Base-by-base conservation (phyloP, 73 alveolate species). In the Paramecium pentaurelia region DNA sequence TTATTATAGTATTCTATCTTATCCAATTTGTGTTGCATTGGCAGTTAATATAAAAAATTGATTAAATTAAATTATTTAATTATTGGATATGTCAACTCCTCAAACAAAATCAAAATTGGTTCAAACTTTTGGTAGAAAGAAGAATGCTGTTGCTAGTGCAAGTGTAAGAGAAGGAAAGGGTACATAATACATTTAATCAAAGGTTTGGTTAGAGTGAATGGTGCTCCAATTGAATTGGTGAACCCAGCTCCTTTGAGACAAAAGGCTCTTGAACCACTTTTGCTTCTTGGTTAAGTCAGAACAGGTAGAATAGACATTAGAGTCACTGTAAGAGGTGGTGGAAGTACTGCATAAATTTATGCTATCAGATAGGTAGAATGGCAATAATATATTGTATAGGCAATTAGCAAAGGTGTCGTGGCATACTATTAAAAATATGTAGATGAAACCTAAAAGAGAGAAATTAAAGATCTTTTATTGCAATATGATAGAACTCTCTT, bases 401-500 rank as follows among this genome's bases (percentile, higher is more conserved):
- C 99, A 75, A 96, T 98, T 86, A 94, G 99, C 93, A 98, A 97
- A 97, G 99, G 98, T 47, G 93, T 97, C 91, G 98, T 98, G 22
- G 99, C 99, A 36, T 98, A 94, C 98, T 92, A 92, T 88, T 97
- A 97, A 90, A 97, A 97, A 92, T 97, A 95, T 93, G 97, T 97
- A 60, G 99, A 97, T 91, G 99, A 97, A 94, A 97, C 96, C 80
- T 51, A 95, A 68, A 97, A 97, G 97, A 97, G 98, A 95, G 98
- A 95, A 80, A 95, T 96, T 45, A 97, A 97, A 92, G 99, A 97
- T 91, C 84, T 95, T 86, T 95, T 98, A 93, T 92, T 97, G 92
- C 98, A 96, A 95, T 98, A 98, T 96, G 99, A 98, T 94, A 97
- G 99, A 93, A 95, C 98, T 92, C 95, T 98, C 93, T 93, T 98